These are phyloP conservation scores for Torrubiella hemipterigena DNA, from an alignment of 2,329 filamentous ascomycete species.

Conservation along the genomic window DNA sequence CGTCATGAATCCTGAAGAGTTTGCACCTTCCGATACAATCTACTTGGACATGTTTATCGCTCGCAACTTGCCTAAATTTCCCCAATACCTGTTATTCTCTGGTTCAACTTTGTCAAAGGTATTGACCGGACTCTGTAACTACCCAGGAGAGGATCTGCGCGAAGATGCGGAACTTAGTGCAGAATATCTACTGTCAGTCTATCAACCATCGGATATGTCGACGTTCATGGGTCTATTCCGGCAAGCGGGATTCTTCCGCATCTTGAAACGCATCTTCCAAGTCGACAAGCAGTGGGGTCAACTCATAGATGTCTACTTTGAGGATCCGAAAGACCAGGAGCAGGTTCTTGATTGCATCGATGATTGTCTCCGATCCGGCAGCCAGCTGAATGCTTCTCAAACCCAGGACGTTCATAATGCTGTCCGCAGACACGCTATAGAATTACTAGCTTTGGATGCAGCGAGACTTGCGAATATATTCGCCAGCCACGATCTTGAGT, in stretches of 20 bases:
- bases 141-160: conserved; percentile 65
- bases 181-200: conserved; percentile 87
- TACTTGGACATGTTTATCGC: conserved; percentile 99
- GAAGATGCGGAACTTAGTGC: conserved; percentile 96
- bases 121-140: conserved; percentile 71
- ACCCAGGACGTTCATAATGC: conserved; percentile 56
- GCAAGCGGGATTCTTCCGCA: conserved; percentile 75
- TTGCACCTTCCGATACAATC: conserved; percentile 70
- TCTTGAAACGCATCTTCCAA: conserved; percentile 81
- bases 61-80: conserved; percentile 89
- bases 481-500: conserved; percentile 44
- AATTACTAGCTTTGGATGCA: conserved; percentile 58
- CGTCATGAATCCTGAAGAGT: conserved; percentile 71
- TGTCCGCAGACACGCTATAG: conserved; percentile 50
- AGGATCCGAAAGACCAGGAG: conserved; percentile 66
- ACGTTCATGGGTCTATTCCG: conserved; percentile 66
- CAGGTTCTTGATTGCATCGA: conserved; percentile 69
- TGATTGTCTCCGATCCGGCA: conserved; percentile 57
- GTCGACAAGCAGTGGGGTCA: conserved; percentile 68
- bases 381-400: conserved; percentile 57
- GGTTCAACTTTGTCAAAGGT: conserved; percentile 76
- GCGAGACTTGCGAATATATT: conserved; percentile 53
- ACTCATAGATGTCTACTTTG: conserved; percentile 70
- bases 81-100: conserved; percentile 84
- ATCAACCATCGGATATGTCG: conserved; percentile 75